Evolutionary conservation across 106 monocot species (phyloP), one percentile per base, ranked within the genome.

Genomic region (Allium fistulosum): DNA sequence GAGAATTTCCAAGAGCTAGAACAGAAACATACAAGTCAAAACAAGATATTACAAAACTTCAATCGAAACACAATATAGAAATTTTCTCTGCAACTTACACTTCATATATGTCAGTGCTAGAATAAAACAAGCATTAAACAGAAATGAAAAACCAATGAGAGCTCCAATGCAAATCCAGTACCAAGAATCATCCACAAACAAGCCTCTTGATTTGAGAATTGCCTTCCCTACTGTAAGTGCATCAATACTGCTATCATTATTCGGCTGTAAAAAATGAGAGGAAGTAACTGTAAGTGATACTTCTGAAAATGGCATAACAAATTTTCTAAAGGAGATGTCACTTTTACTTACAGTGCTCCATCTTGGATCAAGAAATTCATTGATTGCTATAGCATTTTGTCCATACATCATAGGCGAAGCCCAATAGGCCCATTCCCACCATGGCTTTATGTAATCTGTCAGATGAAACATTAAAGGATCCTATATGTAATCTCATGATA

Each of bases 81-180:
- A 16, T 1, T 11, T 59, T 5, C 11, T 5, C 17, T 1, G 18
- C 9, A 9, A 75, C 85, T 82, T 76, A 93, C 88, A 77, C 51
- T 82, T 80, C 61, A 89, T 71, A 66, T 80, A 94, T 51, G 72
- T 82, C 55, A 86, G 16, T 17, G 86, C 80, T 9, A 80, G 53
- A 67, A 87, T 71, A 48, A 89, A 94, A 7, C 79, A 72, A 27
- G 66, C 46, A 66, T 86, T 89, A 68, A 80, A 89, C 18, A 94
- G 11, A 76, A 94, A 17, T 26, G 80, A 65, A 69, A 84, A 84
- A 6, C 79, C 86, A 11, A 78, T 15, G 18, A 94, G 77, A 3
- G 82, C 89, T 66, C 75, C 86, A 27, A 94, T 67, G 59, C 73
- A 77, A 72, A 89, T 69, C 89, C 93, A 94, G 71, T 82, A 94